phyloP scores from a whole-genome alignment of 768 basidiomycete genomes.

The Kwoniella sp. region DNA sequence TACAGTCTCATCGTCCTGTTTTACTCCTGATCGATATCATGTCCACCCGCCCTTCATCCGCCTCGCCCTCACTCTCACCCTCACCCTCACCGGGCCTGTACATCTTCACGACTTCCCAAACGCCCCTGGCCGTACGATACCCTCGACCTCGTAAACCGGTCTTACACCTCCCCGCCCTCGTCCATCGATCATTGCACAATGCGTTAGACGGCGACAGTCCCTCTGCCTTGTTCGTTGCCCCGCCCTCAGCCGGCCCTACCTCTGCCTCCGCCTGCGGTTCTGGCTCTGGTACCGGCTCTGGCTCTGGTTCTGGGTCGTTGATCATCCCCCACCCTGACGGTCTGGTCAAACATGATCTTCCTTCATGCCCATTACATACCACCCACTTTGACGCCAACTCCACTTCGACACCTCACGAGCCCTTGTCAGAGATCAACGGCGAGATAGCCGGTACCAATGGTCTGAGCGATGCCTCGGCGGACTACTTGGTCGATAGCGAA shows the following conservation, averaged over 20 bases:
- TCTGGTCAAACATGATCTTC: constrained; percentile 45
- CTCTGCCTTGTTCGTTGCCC: constrained; percentile 6
- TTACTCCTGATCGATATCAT: too few relatives aligned
- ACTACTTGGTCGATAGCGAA: constrained; percentile 28
- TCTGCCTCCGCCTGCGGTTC: neutral
- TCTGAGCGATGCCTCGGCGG: neutral
- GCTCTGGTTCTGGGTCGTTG: constrained; percentile 3
- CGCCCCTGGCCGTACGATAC: constrained; percentile 45
- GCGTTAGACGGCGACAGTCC: constrained; percentile 43
- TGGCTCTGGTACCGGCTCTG: neutral
- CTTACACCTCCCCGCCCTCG: constrained; percentile 44
- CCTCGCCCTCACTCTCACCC: constrained; percentile 9
- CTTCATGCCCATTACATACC: constrained; percentile 3
- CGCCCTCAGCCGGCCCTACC: neutral
- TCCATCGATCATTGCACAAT: constrained; percentile 51
- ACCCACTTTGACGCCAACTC: neutral
- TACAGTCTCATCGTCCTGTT: too few relatives aligned
- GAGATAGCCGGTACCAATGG: constrained; percentile 5
- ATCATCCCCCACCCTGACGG: constrained; percentile 42
- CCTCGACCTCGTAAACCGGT: constrained; percentile 41
- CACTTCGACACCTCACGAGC: neutral
- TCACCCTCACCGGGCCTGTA: constrained; percentile 19
- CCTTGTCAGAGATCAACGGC: constrained; percentile 1
- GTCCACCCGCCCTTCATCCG: neutral
- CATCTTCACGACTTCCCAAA: constrained; percentile 50